phyloP scores from a whole-genome alignment of 2,329 filamentous ascomycete species.

The Monilinia aucupariae region DNA sequence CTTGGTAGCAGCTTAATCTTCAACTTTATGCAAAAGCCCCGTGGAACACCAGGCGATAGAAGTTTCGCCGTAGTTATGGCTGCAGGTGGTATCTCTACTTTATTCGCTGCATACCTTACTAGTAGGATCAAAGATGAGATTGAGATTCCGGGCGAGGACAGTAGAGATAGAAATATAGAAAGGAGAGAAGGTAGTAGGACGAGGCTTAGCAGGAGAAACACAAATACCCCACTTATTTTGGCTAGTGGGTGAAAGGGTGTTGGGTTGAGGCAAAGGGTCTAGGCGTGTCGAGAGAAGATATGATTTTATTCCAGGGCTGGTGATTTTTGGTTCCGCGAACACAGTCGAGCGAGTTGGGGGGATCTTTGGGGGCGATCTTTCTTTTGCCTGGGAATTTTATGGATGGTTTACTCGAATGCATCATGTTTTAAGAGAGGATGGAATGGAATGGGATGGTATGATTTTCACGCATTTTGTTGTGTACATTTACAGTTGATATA shows the following conservation, averaged over 20 bases:
- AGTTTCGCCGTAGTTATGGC: slow-evolving; percentile 84
- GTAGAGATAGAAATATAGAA: background rate
- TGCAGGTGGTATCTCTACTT: slow-evolving; percentile 72
- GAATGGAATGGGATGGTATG: background rate
- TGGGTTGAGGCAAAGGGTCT: background rate
- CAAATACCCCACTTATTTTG: slow-evolving; percentile 7
- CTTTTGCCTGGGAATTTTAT: too few relatives aligned
- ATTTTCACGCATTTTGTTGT: background rate
- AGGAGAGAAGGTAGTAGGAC: background rate
- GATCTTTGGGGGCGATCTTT: too few relatives aligned
- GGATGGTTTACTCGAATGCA: too few relatives aligned
- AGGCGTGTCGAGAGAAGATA: background rate
- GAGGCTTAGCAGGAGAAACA: background rate
- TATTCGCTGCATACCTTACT: slow-evolving; percentile 66
- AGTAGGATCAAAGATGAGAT: slow-evolving; percentile 34
- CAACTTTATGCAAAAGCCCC: slow-evolving; percentile 76
- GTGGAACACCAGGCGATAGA: slow-evolving; percentile 76
- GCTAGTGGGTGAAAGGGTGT: background rate
- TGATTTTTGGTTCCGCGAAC: background rate
- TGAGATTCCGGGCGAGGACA: slow-evolving; percentile 21
- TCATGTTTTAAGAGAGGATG: too few relatives aligned
- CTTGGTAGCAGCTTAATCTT: slow-evolving; percentile 81
- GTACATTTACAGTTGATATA: background rate
- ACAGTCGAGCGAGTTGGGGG: too few relatives aligned
- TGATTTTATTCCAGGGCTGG: background rate